Base-by-base conservation (phyloP, 225 moss, liverwort and hornwort genomes). In the Bryum argenteum region DNA sequence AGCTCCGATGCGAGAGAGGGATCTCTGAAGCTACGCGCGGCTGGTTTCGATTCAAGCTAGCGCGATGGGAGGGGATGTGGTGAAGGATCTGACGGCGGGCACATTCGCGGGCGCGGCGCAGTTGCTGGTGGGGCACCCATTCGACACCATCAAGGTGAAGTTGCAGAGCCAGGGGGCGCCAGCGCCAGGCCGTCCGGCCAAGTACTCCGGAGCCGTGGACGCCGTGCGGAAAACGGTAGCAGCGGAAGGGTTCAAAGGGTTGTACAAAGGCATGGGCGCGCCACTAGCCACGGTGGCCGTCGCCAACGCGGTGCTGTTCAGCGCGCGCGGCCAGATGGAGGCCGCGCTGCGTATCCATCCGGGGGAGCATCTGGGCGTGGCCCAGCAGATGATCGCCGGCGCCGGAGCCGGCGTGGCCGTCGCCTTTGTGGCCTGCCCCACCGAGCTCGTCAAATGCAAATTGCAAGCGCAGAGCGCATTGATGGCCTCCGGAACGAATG, bases 271-370 rank as follows among this genome's bases (percentile, higher is more conserved):
- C 15, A 73, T 73, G 73, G 73, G 73, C 3, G 73, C 73, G 9
- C 73, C 73, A 1, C 73, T 73, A 5, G 73, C 73, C 21, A 65
- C 73, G 6, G 73, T 73, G 65, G 73, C 73, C 20, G 57, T 73
- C 45, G 73, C 73, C 47, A 73, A 73, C 45, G 73, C 73, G 10
- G 73, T 73, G 13, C 73, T 73, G 4, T 73, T 73, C 56, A 19
- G 73, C 56, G 73, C 73, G 65, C 73, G 73, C 19, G 73, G 73
- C 20, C 73, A 73, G 73, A 73, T 73, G 73, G 73, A 73, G 20
- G 73, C 73, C 33, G 20, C 21, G 65, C 73, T 65, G 44, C 73
- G 73, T 1, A 9, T 28, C 21, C 56, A 73, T 8, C 73, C 73
- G 14, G 65, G 65, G 10, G 64, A 73, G 65, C 73, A 10, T 16